phyloP scores from a whole-genome alignment of 73 alveolate species.

The Tetrahymena borealis region DNA sequence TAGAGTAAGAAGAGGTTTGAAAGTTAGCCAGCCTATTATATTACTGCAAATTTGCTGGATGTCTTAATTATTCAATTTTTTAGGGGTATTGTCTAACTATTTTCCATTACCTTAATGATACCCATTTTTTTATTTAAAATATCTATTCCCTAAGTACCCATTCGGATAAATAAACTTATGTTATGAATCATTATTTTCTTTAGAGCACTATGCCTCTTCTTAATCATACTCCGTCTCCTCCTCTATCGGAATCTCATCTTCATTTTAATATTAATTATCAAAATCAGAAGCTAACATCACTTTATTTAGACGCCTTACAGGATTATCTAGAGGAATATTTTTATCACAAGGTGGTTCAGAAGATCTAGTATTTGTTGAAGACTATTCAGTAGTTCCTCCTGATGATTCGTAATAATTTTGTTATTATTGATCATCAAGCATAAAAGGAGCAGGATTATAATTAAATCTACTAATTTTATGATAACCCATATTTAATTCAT shows the following conservation, averaged over 20 bases:
- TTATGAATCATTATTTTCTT: neutral
- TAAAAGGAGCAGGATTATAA: neutral
- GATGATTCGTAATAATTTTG: neutral
- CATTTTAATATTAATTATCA: neutral
- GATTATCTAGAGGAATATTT: neutral
- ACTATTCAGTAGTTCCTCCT: neutral
- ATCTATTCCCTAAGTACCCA: neutral
- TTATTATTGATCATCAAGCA: neutral
- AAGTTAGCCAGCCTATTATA: neutral
- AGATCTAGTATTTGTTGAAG: neutral
- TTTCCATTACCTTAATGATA: neutral
- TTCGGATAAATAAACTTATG: neutral
- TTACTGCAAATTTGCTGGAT: neutral
- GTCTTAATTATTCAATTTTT: neutral
- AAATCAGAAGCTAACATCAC: neutral
- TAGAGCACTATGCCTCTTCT: neutral
- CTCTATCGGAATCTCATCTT: neutral
- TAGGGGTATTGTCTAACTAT: neutral
- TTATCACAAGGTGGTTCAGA: neutral
- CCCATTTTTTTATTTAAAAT: neutral
- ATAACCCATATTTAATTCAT: neutral
- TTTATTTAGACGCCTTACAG: neutral
- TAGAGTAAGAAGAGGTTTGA: neutral
- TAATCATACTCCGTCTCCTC: neutral
- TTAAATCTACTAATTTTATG: neutral